Evolutionary conservation across 768 basidiomycete species (phyloP).

Genomic region (Tephrocybe sp.): DNA sequence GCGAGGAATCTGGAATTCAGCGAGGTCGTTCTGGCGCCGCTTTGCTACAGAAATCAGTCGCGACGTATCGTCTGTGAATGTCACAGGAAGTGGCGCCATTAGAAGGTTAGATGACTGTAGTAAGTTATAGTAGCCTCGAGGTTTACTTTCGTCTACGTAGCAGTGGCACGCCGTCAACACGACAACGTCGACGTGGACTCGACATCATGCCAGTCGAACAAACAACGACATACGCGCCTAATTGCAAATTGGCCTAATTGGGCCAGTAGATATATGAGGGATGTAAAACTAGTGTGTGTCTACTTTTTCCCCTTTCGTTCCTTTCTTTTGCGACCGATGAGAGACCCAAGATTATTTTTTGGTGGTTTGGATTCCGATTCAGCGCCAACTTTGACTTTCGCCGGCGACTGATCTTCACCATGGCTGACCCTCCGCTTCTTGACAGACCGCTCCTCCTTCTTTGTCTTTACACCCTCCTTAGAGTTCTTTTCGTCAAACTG

Average conservation of each 20-base stretch:
- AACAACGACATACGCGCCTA: too few relatives aligned
- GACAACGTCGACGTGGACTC: too few relatives aligned
- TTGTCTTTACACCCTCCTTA: constrained; percentile 12
- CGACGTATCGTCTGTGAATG: constrained; percentile 50
- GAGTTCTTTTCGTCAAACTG: constrained; percentile 12
- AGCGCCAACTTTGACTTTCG: constrained; percentile 11
- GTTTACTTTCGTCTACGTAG: too few relatives aligned
- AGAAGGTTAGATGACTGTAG: too few relatives aligned
- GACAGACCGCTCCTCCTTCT: constrained; percentile 29
- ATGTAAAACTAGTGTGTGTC: background rate
- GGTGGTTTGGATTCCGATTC: constrained; percentile 23
- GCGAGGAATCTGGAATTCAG: constrained; percentile 73
- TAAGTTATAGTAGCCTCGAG: too few relatives aligned
- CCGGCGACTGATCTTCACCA: too few relatives aligned
- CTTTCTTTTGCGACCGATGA: constrained; percentile 83
- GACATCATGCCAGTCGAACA: too few relatives aligned
- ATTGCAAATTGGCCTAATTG: too few relatives aligned
- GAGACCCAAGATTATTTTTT: constrained; percentile 54
- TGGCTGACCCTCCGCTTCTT: constrained; percentile 44
- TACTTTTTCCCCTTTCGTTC: constrained; percentile 50
- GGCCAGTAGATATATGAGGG: background rate
- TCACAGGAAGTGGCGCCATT: constrained; percentile 67
- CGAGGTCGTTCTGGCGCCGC: constrained; percentile 62
- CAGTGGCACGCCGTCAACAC: too few relatives aligned
- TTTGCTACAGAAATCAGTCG: constrained; percentile 51